phyloP scores from a whole-genome alignment of 75 land plant genomes.

The Cunninghamia lanceolata region DNA sequence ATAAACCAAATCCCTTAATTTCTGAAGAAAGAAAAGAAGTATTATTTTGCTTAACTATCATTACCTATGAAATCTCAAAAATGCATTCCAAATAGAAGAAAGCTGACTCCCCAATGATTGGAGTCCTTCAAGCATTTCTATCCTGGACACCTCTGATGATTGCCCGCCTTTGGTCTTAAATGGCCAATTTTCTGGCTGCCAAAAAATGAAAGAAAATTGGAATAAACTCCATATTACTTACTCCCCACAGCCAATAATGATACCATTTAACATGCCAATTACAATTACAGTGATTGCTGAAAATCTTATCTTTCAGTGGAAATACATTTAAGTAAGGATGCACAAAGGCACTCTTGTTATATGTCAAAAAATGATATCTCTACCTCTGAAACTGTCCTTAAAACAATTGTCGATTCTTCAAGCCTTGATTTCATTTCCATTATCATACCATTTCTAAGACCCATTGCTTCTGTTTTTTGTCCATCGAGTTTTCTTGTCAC shows the following conservation, averaged over 20 bases:
- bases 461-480: neutral
- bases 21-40: neutral
- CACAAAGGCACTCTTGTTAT: neutral
- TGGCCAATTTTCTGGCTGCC: neutral
- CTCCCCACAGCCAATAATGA: neutral
- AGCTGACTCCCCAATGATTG: slow-evolving; percentile 52
- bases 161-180: neutral
- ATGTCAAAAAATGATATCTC: neutral
- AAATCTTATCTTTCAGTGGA: neutral
- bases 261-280: too few species aligned
- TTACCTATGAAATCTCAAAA: slow-evolving; percentile 78
- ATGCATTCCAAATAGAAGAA: slow-evolving; percentile 56
- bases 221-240: neutral
- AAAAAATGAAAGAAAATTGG: neutral
- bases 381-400: neutral
- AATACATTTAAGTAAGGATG: neutral
- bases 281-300: neutral
- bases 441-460: neutral
- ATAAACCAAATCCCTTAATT: neutral
- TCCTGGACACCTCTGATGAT: slow-evolving; percentile 25
- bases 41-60: neutral
- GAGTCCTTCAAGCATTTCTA: slow-evolving; percentile 30
- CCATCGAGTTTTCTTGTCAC: neutral
- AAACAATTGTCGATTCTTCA: neutral
- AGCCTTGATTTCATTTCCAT: neutral